Evolutionary conservation across 1,284 basidiomycete species (phyloP).

Genomic region (Sanghuangporus weigelae): DNA sequence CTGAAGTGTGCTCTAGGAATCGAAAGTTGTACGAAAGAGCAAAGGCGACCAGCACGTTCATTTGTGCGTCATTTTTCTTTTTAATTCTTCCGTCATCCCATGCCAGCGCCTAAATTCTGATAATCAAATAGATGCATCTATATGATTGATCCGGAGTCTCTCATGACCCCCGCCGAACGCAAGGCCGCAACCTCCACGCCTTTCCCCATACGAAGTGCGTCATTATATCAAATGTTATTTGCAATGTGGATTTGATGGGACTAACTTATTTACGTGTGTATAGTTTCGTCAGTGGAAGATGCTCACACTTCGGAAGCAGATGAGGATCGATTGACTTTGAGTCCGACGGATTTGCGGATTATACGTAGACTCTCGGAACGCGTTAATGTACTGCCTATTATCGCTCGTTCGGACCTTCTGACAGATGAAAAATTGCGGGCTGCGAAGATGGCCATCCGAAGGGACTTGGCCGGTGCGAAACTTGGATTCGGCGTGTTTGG

Average conservation of each 20-base stretch:
- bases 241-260: background rate
- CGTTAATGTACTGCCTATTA: constrained; percentile 71
- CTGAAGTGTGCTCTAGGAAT: constrained; percentile 48
- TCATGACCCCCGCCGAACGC: constrained; percentile 52
- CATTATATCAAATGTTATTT: constrained; percentile 37
- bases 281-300: constrained; percentile 10
- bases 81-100: constrained; percentile 1
- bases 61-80: constrained; percentile 45
- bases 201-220: constrained; percentile 52
- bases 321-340: constrained; percentile 50
- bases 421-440: constrained; percentile 82
- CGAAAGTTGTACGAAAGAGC: constrained; percentile 76
- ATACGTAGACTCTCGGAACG: constrained; percentile 66
- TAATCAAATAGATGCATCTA: constrained; percentile 61
- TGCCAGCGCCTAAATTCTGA: constrained; percentile 6
- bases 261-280: constrained; percentile 29
- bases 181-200: constrained; percentile 23
- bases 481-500: constrained; percentile 72
- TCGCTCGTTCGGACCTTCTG: constrained; percentile 70
- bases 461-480: constrained; percentile 54
- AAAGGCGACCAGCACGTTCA: constrained; percentile 83
- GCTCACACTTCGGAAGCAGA: constrained; percentile 28
- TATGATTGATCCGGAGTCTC: constrained; percentile 72
- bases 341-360: constrained; percentile 70
- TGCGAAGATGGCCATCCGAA: constrained; percentile 68